A percentile compares a stretch with the other conserved stretches of the same genome.
These are phyloP conservation scores for Pichia sp. DNA, from an alignment of 1,139 yeast species.

Conservation along the genomic window DNA sequence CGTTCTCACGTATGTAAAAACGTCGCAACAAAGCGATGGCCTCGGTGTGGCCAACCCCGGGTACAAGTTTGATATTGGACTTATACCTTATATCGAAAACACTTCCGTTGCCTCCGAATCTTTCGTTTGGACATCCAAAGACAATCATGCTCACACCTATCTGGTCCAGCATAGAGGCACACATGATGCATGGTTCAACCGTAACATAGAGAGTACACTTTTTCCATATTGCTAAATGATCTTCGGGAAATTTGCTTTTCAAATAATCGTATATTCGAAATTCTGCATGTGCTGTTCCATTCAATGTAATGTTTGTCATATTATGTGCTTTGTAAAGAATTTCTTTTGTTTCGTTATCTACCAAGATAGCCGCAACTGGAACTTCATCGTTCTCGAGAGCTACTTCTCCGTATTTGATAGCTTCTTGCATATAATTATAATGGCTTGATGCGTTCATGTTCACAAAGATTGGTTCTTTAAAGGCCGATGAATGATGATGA, in stretches of 20 bases:
- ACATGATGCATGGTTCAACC: constrained; percentile 98
- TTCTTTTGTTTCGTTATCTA: constrained; percentile 36
- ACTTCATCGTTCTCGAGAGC: constrained; percentile 61
- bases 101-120: constrained; percentile 97
- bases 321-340: constrained; percentile 80
- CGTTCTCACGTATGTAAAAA: constrained; percentile 83
- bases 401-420: constrained; percentile 49
- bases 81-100: constrained; percentile 64
- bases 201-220: constrained; percentile 76
- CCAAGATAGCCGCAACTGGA: constrained; percentile 71
- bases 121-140: constrained; percentile 90
- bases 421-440: constrained; percentile 44
- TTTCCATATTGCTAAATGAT: constrained; percentile 38
- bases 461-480: no score
- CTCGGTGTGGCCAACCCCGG: constrained; percentile 77
- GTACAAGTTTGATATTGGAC: constrained; percentile 38
- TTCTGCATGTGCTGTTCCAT: constrained; percentile 91
- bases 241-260: constrained; percentile 28
- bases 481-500: no score
- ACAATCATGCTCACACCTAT: constrained; percentile 67
- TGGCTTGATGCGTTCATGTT: constrained; percentile 23
- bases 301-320: constrained; percentile 80
- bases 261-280: constrained; percentile 70
- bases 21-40: constrained; percentile 76
- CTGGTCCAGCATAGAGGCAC: constrained; percentile 89